Percentiles rank a stretch among this genome's conserved stretches.
These are phyloP conservation scores for Boletus sp. DNA, from an alignment of 1,284 basidiomycete genomes.

Conservation along the genomic window DNA sequence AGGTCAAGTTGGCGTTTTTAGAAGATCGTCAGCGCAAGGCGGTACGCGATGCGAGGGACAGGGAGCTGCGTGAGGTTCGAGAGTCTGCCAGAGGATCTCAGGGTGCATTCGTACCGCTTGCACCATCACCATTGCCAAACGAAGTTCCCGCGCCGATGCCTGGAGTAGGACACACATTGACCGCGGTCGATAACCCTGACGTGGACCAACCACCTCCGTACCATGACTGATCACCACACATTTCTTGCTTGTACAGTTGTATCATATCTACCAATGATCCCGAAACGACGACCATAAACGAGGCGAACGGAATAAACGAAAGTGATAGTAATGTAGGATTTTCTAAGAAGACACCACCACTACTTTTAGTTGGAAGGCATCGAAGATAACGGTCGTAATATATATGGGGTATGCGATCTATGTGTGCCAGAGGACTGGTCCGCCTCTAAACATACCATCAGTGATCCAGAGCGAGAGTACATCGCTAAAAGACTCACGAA, in stretches of 20 bases:
- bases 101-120: neutral
- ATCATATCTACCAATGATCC: constrained; percentile 13
- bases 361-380: no score
- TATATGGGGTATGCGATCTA: constrained; percentile 39
- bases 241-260: constrained; percentile 3
- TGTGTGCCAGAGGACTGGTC: constrained; percentile 12
- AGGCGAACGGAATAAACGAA: constrained; percentile 22
- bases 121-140: constrained; percentile 1
- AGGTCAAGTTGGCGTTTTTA: constrained; percentile 75
- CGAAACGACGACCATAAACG: neutral
- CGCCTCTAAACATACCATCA: constrained; percentile 6
- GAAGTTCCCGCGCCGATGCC: constrained; percentile 20
- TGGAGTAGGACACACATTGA: constrained; percentile 28
- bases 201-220: constrained; percentile 32
- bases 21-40: constrained; percentile 69
- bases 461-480: neutral
- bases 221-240: constrained; percentile 1
- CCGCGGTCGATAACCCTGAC: constrained; percentile 14
- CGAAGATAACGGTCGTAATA: constrained; percentile 45
- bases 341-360: no score
- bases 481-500: constrained; percentile 21
- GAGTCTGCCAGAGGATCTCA: constrained; percentile 30
- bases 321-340: constrained; percentile 30
- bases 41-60: constrained; percentile 60
- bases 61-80: constrained; percentile 47